phyloP scores from a whole-genome alignment of 2,329 filamentous ascomycete species.

The Xylariales sp. region DNA sequence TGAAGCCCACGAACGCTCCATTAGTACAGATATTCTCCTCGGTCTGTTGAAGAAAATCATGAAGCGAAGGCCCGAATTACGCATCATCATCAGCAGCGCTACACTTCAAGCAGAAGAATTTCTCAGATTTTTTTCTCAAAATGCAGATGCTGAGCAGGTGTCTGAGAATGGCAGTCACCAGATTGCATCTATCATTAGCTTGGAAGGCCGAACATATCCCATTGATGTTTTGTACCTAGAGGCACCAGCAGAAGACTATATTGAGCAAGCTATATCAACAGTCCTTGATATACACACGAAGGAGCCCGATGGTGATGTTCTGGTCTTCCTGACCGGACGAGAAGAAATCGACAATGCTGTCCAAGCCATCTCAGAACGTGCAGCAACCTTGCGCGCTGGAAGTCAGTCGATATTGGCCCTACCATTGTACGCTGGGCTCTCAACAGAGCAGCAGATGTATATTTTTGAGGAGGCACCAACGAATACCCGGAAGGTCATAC shows the following conservation, averaged over 20 bases:
- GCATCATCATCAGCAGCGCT: conserved; percentile 88
- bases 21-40: conserved; percentile 87
- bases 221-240: conserved; percentile 83
- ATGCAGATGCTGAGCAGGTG: conserved; percentile 31
- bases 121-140: conserved; percentile 64
- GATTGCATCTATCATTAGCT: conserved; percentile 64
- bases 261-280: conserved; percentile 76
- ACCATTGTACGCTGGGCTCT: conserved; percentile 83
- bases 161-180: conserved; percentile 17
- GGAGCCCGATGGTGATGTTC: conserved; percentile 78
- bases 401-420: conserved; percentile 62
- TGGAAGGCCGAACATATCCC: conserved; percentile 84
- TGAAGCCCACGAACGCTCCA: conserved; percentile 89
- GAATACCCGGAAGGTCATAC: conserved; percentile 83
- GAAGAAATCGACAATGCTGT: conserved; percentile 86
- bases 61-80: conserved; percentile 72
- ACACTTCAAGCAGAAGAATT: conserved; percentile 89
- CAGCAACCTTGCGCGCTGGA: conserved; percentile 56
- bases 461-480: conserved; percentile 82
- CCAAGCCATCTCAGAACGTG: conserved; percentile 72
- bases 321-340: conserved; percentile 87
- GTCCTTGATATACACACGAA: conserved; percentile 83
- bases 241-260: conserved; percentile 76
- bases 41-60: conserved; percentile 89
- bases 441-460: conserved; percentile 90